Percentiles rank a stretch among this genome's conserved stretches.
phyloP scores from a whole-genome alignment of 257 asterid species.

The Solanum stenotomum region DNA sequence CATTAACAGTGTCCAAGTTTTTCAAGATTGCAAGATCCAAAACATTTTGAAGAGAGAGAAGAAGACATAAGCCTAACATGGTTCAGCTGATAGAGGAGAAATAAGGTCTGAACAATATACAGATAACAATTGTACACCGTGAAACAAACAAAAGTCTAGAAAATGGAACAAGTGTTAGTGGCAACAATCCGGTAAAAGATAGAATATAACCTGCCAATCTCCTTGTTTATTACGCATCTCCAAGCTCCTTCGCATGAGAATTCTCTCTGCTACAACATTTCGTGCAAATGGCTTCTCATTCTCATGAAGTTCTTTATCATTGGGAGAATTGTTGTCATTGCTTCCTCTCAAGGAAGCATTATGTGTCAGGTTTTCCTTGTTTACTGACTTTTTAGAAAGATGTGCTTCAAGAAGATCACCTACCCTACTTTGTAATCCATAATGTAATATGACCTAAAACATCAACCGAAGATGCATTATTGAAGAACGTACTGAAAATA shows the following conservation, averaged over 20 bases:
- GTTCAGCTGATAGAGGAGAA: background rate
- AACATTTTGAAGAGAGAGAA: background rate
- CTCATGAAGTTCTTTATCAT: conserved; percentile 30
- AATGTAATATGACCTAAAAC: conserved; percentile 54
- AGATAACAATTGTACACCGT: background rate
- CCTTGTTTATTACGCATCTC: conserved; percentile 62
- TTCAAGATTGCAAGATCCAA: background rate
- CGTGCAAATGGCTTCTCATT: conserved; percentile 42
- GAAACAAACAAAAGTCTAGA: background rate
- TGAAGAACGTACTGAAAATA: background rate
- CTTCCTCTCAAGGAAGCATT: conserved; percentile 26
- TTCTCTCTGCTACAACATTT: conserved; percentile 57
- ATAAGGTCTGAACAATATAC: background rate
- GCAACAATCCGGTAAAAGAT: background rate
- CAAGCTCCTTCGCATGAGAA: conserved; percentile 53
- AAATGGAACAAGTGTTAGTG: background rate
- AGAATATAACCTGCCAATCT: conserved; percentile 54
- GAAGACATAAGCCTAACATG: background rate
- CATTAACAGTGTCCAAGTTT: background rate
- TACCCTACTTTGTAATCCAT: conserved; percentile 43
- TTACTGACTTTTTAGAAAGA: conserved; percentile 49
- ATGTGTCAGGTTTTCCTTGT: conserved; percentile 28
- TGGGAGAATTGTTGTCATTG: conserved; percentile 12
- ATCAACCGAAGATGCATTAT: background rate
- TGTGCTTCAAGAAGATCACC: conserved; percentile 55